Conservation (phyloP, 164 flowering plant genomes). For the Umbellularia californica region DNA sequence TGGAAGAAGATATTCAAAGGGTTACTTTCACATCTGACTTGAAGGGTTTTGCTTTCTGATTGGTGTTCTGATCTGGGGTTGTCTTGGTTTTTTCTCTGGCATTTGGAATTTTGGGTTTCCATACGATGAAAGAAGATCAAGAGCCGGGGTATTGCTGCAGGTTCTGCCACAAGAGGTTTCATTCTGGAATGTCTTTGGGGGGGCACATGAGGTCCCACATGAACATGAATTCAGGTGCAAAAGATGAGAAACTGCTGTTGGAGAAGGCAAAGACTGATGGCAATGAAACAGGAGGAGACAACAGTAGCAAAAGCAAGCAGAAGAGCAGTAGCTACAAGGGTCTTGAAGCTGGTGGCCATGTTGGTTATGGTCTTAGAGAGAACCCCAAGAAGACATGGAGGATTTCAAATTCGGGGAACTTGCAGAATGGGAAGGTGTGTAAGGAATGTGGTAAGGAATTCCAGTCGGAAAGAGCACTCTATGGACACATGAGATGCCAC, state of each 20-base stretch:
- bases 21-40: background rate
- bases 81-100: background rate
- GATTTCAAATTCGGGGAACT: conserved; percentile 27
- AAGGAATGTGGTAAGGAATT: conserved; percentile 82
- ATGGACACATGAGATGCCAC: conserved; percentile 86
- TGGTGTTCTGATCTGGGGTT: conserved; percentile 12
- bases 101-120: conserved; percentile 4
- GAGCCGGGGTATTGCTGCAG: conserved; percentile 58
- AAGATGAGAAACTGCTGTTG: conserved; percentile 20
- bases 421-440: conserved; percentile 36
- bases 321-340: background rate
- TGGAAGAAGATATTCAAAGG: background rate
- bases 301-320: conserved; percentile 6
- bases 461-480: conserved; percentile 66
- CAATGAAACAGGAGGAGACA: conserved; percentile 4
- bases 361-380: conserved; percentile 12
- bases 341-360: background rate
- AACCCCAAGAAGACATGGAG: conserved; percentile 71
- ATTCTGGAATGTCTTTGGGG: conserved; percentile 83
- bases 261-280: conserved; percentile 20
- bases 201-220: conserved; percentile 96
- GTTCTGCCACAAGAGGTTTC: conserved; percentile 64
- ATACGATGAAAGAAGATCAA: conserved; percentile 36
- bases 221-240: conserved; percentile 30
- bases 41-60: conserved; percentile 1